Conservation (phyloP, 257 asterid genomes). For the Orobanche coerulescens region DNA sequence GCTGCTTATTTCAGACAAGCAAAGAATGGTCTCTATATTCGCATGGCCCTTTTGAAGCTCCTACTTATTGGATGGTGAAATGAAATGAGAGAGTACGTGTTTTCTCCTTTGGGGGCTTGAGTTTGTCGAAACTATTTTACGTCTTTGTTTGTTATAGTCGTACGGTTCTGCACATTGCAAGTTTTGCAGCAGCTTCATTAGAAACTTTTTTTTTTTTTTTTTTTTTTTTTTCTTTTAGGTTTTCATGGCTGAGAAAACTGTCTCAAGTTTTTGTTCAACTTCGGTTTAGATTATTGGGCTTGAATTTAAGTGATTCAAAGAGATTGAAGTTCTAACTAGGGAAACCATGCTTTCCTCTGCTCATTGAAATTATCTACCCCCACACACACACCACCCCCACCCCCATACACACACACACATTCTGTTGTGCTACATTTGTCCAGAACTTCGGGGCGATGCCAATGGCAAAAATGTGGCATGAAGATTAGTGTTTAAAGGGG, state of each 20-base stretch:
- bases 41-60: constrained; percentile 87
- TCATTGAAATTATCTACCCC: too few species aligned
- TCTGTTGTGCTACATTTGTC: too few species aligned
- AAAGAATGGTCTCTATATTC: constrained; percentile 69
- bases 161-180: background rate
- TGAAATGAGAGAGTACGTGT: too few species aligned
- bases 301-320: background rate
- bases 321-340: too few species aligned
- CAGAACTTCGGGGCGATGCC: too few species aligned
- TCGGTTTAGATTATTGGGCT: background rate
- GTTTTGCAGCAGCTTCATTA: background rate
- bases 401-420: too few species aligned
- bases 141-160: background rate
- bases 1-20: constrained; percentile 90
- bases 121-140: constrained; percentile 1
- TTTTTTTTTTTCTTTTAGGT: background rate
- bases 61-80: constrained; percentile 71
- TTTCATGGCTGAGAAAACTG: background rate
- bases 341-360: too few species aligned
- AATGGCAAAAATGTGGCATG: too few species aligned
- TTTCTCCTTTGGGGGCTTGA: background rate
- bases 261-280: background rate
- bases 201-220: background rate
- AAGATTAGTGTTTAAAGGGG: too few species aligned
- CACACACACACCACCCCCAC: too few species aligned